Evolutionary conservation across 345 rosid genomes (phyloP).

Genomic region (Geranium brycei): DNA sequence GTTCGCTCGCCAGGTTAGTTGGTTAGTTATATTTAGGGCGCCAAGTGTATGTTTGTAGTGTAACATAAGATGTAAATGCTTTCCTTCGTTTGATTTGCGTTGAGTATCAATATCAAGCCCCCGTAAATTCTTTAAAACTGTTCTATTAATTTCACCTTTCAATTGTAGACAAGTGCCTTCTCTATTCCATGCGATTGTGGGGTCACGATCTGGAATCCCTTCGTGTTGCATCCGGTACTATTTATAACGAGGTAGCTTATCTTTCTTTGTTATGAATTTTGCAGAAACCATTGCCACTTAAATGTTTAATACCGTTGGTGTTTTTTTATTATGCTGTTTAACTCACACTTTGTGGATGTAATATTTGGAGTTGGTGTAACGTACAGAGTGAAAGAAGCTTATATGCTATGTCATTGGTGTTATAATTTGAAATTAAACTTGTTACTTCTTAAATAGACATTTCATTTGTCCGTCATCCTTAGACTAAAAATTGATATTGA

Average conservation of each 20-base stretch:
- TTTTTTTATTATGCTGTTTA: not conserved
- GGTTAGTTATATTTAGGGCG: not conserved
- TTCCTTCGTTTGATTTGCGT: not conserved
- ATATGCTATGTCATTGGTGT: too few relatives aligned
- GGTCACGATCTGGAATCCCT: slow-evolving; percentile 53
- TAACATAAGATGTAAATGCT: not conserved
- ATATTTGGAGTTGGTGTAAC: not conserved
- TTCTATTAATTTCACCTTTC: not conserved
- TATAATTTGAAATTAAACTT: not conserved
- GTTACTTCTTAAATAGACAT: not conserved
- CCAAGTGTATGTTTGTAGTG: not conserved
- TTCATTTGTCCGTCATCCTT: not conserved
- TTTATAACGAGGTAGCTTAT: slow-evolving; percentile 62
- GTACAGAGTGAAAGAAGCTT: too few relatives aligned
- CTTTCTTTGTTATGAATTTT: slow-evolving; percentile 8
- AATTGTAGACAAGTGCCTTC: slow-evolving; percentile 63
- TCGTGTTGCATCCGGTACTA: slow-evolving; percentile 78
- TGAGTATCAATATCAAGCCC: not conserved
- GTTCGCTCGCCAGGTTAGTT: slow-evolving; percentile 66
- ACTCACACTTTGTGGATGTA: not conserved
- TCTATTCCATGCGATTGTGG: slow-evolving; percentile 84
- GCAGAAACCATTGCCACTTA: not conserved
- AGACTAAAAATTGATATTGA: slow-evolving; percentile 13
- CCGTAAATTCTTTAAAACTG: not conserved
- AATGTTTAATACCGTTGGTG: not conserved